Evolutionary conservation across 257 asterid species (phyloP).

Genomic region (Fraxinus anomala): DNA sequence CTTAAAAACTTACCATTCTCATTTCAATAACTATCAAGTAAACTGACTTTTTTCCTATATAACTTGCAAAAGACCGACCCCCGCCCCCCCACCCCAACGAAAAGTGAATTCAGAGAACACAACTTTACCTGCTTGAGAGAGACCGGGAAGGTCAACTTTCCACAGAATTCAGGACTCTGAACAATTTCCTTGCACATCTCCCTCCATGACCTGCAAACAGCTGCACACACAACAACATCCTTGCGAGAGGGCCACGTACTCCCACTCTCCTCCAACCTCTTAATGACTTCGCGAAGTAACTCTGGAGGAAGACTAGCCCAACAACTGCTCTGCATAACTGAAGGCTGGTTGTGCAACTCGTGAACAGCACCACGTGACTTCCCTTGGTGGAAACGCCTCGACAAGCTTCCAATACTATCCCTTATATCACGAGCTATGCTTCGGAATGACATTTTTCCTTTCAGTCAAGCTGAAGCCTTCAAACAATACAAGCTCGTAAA

Average conservation of each 20-base stretch:
- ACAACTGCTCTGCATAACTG: conserved; percentile 69
- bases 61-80: not conserved
- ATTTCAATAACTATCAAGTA: conserved; percentile 9
- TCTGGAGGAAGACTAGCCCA: conserved; percentile 90
- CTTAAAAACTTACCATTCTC: not conserved
- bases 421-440: conserved; percentile 80
- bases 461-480: conserved; percentile 8
- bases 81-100: not conserved
- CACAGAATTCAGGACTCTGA: conserved; percentile 58
- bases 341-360: conserved; percentile 67
- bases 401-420: conserved; percentile 81
- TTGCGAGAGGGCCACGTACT: conserved; percentile 82
- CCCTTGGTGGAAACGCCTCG: conserved; percentile 59
- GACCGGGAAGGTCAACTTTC: conserved; percentile 75
- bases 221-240: conserved; percentile 80
- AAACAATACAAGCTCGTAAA: conserved; percentile 29
- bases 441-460: conserved; percentile 61
- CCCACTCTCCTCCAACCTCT: conserved; percentile 81
- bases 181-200: conserved; percentile 80
- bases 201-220: conserved; percentile 90
- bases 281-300: conserved; percentile 72
- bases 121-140: conserved; percentile 74
- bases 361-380: conserved; percentile 78
- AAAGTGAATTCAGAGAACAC: conserved; percentile 3
- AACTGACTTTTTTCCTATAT: conserved; percentile 4